phyloP scores from a whole-genome alignment of 805 yeast species.

The Pichia nakasei region DNA sequence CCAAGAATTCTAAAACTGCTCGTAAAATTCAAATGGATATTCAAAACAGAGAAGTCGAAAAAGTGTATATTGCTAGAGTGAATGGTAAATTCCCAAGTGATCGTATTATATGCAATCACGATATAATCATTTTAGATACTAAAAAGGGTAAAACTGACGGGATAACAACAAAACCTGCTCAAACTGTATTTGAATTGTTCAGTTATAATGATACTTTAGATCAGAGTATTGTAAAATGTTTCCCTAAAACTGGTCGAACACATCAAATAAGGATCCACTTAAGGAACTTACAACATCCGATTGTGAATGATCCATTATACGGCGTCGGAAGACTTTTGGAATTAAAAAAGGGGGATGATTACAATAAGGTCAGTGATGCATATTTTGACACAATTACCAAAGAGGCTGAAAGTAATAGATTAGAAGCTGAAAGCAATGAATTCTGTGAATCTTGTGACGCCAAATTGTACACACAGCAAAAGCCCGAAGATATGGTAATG shows the following conservation, averaged over 20 bases:
- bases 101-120: conserved; percentile 28
- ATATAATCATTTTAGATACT: conserved; percentile 26
- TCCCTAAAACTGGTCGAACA: conserved; percentile 44
- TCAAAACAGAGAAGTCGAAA: conserved; percentile 25
- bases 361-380: background rate
- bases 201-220: conserved; percentile 21
- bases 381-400: conserved; percentile 2
- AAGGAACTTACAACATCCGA: conserved; percentile 34
- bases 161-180: conserved; percentile 15
- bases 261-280: conserved; percentile 53
- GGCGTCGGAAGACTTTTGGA: conserved; percentile 8
- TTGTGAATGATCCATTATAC: conserved; percentile 29
- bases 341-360: background rate
- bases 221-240: conserved; percentile 39
- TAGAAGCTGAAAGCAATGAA: conserved; percentile 4
- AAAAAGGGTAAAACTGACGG: conserved; percentile 22
- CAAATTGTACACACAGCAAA: conserved; percentile 25
- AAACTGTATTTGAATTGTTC: conserved; percentile 19
- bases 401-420: conserved; percentile 6
- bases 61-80: conserved; percentile 40
- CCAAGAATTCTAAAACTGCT: conserved; percentile 30
- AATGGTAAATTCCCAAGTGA: conserved; percentile 32
- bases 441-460: conserved; percentile 30
- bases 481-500: conserved; percentile 27
- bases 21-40: conserved; percentile 27